These are phyloP conservation scores for Myriangium duriaei DNA, from an alignment of 2,329 filamentous ascomycete species.

Conservation along the genomic window DNA sequence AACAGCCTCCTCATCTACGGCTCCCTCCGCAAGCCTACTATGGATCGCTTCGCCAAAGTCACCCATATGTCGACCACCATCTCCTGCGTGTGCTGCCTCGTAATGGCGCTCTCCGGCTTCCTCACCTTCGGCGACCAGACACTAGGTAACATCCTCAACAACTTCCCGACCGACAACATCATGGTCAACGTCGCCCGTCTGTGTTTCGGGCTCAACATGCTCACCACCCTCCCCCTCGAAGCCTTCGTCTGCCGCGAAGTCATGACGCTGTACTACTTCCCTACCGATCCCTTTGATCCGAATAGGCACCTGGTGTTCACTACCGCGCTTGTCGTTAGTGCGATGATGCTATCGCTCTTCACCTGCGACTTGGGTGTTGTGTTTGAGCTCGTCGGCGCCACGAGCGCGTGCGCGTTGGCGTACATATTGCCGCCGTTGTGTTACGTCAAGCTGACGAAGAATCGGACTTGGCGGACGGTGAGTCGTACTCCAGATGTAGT, in stretches of 20 bases:
- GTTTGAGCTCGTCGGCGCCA: conserved; percentile 92
- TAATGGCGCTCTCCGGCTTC: conserved; percentile 81
- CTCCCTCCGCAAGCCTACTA: conserved; percentile 82
- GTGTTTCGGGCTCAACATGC: conserved; percentile 95
- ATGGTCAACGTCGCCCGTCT: conserved; percentile 92
- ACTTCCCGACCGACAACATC: conserved; percentile 80
- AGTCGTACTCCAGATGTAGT: background rate
- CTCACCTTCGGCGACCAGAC: conserved; percentile 87
- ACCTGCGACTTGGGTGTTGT: conserved; percentile 91
- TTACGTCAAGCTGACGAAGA: conserved; percentile 81
- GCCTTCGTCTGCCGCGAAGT: conserved; percentile 96
- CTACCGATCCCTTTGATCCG: conserved; percentile 63
- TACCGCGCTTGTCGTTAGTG: conserved; percentile 63
- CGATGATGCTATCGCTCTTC: conserved; percentile 64
- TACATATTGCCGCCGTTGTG: conserved; percentile 93
- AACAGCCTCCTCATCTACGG: conserved; percentile 97
- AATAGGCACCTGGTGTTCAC: conserved; percentile 79
- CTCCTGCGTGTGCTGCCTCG: conserved; percentile 81
- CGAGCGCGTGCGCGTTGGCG: conserved; percentile 82
- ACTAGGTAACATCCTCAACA: conserved; percentile 92
- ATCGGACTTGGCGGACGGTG: conserved; percentile 35
- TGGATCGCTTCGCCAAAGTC: conserved; percentile 85
- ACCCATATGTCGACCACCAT: conserved; percentile 88
- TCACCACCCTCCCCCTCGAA: conserved; percentile 90
- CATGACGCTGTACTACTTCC: conserved; percentile 76